These are phyloP conservation scores for Sophora flavescens DNA, from an alignment of 306 rosid genomes.

Conservation along the genomic window DNA sequence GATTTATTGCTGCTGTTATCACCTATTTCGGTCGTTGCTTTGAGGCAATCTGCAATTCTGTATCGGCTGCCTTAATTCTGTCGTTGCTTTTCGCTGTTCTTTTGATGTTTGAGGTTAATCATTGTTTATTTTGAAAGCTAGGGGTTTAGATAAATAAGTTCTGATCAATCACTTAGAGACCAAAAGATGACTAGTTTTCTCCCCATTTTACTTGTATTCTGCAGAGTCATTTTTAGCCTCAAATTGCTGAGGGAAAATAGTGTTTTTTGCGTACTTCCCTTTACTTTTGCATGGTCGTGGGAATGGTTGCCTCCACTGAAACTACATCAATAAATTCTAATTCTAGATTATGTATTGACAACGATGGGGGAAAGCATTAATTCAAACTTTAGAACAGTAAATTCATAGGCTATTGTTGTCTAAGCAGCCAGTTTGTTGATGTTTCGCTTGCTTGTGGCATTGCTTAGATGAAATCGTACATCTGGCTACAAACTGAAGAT, in stretches of 20 bases:
- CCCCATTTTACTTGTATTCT: conserved; percentile 6
- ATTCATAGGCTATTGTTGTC: conserved; percentile 20
- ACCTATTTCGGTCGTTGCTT: background rate
- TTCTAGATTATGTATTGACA: background rate
- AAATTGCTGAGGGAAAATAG: background rate
- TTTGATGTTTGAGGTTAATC: too few relatives aligned
- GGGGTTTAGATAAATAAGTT: background rate
- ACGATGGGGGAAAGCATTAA: background rate
- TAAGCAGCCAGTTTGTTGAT: conserved; percentile 25
- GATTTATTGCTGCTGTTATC: background rate
- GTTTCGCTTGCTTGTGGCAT: conserved; percentile 38
- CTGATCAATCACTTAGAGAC: background rate
- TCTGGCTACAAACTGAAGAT: conserved; percentile 89
- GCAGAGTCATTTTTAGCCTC: too few relatives aligned
- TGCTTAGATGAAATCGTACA: conserved; percentile 83
- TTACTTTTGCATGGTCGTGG: conserved; percentile 1
- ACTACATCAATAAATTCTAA: background rate
- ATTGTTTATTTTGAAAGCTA: too few relatives aligned
- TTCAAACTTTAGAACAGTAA: background rate
- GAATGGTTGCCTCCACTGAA: background rate
- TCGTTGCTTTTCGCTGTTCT: background rate
- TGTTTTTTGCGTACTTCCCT: background rate
- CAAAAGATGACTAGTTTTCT: background rate
- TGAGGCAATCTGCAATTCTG: background rate
- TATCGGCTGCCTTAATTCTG: conserved; percentile 8